Evolutionary conservation across 1,139 yeast species (phyloP), one percentile per base, ranked within the genome.

Genomic region (Hyphopichia wangnamkhiaoensis): DNA sequence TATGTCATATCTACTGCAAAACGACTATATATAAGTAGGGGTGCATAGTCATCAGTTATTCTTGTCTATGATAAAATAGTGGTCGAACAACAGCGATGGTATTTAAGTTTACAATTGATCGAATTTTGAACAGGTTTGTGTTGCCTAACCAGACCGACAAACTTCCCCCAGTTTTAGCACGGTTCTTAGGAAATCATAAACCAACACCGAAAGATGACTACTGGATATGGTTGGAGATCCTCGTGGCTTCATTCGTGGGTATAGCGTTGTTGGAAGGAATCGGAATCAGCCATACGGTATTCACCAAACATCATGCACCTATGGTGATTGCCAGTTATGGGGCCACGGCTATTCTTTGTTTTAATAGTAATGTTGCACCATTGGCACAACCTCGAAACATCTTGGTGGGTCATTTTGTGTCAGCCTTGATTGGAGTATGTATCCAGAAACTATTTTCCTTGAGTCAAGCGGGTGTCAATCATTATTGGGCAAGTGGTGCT

Each of bases 371-470:
- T 14, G 71, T 59, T 33, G 76, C 76, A 0, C 89, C 90, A 1
- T 61, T 83, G 37, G 81, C 87, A 1, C 90, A 83, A 58, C 90
- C 90, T 0, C 59, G 89, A 39, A 80, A 76, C 53, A 64, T 82
- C 0, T 43, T 82, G 5, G 39, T 75, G 37, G 89, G 89, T 3
- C 84, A 82, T 35, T 67, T 82, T 46, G 21, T 80, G 3, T 59
- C 82, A 3, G 61, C 84, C 0, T 35, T 82, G 8, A 53, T 80
- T 21, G 89, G 89, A 0, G 62, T 80, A 1, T 67, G 81, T 43
- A 58, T 83, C 20, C 71, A 70, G 42, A 82, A 82, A 50, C 61
- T 83, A 38, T 83, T 82, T 50, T 61, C 58, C 48, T 55, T 76
- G 32, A 61, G 71, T 31, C 47, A 50, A 17, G 51, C 47, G 0